A percentile compares a stretch with the other conserved stretches of the same genome.
Conservation (phyloP, 805 yeast species). For the Schizosaccharomyces lindneri region DNA sequence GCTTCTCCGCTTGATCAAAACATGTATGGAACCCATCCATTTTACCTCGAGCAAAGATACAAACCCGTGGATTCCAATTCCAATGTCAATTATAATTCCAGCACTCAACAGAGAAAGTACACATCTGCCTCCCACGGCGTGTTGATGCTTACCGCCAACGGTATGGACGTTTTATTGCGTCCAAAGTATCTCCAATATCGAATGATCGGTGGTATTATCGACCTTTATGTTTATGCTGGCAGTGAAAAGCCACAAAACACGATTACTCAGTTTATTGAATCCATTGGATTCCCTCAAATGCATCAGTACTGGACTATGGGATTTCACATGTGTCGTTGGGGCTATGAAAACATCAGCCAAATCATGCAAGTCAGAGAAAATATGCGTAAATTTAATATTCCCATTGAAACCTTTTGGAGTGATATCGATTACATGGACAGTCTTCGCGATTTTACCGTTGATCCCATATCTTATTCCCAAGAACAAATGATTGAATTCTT, state of each 20-base stretch:
- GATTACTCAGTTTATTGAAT: conserved; percentile 25
- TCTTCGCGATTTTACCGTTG: conserved; percentile 64
- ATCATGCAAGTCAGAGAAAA: conserved; percentile 31
- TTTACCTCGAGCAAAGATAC: conserved; percentile 11
- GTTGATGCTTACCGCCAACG: background rate
- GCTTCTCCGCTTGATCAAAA: conserved; percentile 14
- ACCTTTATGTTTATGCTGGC: conserved; percentile 12
- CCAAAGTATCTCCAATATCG: conserved; percentile 1
- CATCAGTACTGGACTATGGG: conserved; percentile 41
- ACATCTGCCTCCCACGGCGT: conserved; percentile 9
- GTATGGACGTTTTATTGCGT: background rate
- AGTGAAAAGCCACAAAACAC: conserved; percentile 22
- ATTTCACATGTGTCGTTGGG: conserved; percentile 76
- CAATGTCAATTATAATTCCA: background rate
- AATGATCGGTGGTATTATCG: conserved; percentile 5
- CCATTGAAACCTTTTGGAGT: conserved; percentile 61
- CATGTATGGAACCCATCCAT: conserved; percentile 16
- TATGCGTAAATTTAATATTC: conserved; percentile 40
- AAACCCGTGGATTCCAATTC: background rate
- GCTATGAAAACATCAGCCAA: conserved; percentile 55
- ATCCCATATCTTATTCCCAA: conserved; percentile 37
- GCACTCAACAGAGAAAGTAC: too few species aligned
- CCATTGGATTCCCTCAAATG: conserved; percentile 37
- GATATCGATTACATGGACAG: conserved; percentile 59
- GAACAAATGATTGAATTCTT: conserved; percentile 28